Conservation (phyloP, 2,329 filamentous ascomycete genomes). For the Aspergillus chevalieri region DNA sequence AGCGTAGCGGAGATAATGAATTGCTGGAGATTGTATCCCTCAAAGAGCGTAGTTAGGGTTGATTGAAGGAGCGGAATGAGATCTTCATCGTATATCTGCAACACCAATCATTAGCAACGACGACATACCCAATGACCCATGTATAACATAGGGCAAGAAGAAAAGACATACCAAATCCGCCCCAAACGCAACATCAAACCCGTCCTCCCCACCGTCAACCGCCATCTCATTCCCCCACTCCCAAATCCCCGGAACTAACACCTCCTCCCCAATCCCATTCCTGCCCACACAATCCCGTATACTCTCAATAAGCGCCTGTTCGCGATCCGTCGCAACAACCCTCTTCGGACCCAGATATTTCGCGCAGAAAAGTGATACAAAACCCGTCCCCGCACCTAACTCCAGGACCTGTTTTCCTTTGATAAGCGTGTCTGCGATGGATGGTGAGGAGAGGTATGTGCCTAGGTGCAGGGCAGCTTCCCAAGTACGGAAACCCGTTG, state of each 20-base stretch:
- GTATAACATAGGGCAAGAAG: neutral
- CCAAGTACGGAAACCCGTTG: constrained; percentile 64
- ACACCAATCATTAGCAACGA: neutral
- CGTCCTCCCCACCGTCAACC: neutral
- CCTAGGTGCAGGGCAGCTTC: constrained; percentile 61
- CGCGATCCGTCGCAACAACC: constrained; percentile 59
- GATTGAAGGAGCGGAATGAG: constrained; percentile 53
- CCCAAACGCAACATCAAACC: constrained; percentile 37
- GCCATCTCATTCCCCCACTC: constrained; percentile 34
- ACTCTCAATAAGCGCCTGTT: constrained; percentile 38
- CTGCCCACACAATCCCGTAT: constrained; percentile 32
- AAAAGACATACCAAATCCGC: constrained; percentile 35
- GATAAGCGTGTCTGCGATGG: constrained; percentile 33
- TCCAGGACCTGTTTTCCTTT: constrained; percentile 54
- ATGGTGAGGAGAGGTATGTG: constrained; percentile 48
- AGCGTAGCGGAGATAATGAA: constrained; percentile 58
- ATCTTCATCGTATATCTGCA: constrained; percentile 56
- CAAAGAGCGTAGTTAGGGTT: constrained; percentile 52
- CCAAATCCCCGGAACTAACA: constrained; percentile 33
- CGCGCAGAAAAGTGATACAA: constrained; percentile 58
- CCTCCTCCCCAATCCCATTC: constrained; percentile 22
- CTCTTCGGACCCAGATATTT: constrained; percentile 50
- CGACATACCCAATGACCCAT: neutral
- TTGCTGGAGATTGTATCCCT: constrained; percentile 44
- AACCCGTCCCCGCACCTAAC: constrained; percentile 61